Percentiles rank a stretch among this genome's conserved stretches.
phyloP scores from a whole-genome alignment of 2,329 filamentous ascomycete genomes.

The Stagonosporopsis rhizophila region DNA sequence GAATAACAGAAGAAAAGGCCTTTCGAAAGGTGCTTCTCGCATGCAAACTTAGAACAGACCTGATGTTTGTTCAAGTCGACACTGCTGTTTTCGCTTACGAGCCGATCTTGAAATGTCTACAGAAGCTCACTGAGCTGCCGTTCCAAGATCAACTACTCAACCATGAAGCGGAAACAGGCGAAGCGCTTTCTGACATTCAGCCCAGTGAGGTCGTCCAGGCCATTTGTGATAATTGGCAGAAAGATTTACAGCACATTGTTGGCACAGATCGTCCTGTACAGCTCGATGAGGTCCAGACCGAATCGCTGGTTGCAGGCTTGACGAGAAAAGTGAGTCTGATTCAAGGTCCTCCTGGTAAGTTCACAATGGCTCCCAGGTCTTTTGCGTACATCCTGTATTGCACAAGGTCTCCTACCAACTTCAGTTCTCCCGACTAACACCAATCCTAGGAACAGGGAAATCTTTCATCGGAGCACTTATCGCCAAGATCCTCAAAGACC shows the following conservation, averaged over 20 bases:
- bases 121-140: slow-evolving; percentile 63
- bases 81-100: slow-evolving; percentile 74
- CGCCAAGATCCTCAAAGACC: slow-evolving; percentile 62
- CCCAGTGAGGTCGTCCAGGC: slow-evolving; percentile 33
- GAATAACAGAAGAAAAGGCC: slow-evolving; percentile 57
- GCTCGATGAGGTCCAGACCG: slow-evolving; percentile 63
- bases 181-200: slow-evolving; percentile 33
- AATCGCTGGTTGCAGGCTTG: slow-evolving; percentile 64
- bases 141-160: slow-evolving; percentile 62
- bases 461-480: slow-evolving; percentile 74
- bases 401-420: no score
- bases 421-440: slow-evolving; percentile 14
- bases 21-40: slow-evolving; percentile 56
- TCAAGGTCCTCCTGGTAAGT: slow-evolving; percentile 73
- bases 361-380: not conserved
- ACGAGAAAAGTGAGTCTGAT: slow-evolving; percentile 65
- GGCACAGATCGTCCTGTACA: slow-evolving; percentile 34
- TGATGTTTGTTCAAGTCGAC: slow-evolving; percentile 66
- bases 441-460: slow-evolving; percentile 70
- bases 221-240: slow-evolving; percentile 26
- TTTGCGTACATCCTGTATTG: not conserved
- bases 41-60: slow-evolving; percentile 31
- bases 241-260: slow-evolving; percentile 31
- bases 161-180: slow-evolving; percentile 19
- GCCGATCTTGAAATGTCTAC: slow-evolving; percentile 67